These are phyloP conservation scores for Cantharellus cinnabarinus DNA, from an alignment of 768 basidiomycete genomes.

Conservation along the genomic window DNA sequence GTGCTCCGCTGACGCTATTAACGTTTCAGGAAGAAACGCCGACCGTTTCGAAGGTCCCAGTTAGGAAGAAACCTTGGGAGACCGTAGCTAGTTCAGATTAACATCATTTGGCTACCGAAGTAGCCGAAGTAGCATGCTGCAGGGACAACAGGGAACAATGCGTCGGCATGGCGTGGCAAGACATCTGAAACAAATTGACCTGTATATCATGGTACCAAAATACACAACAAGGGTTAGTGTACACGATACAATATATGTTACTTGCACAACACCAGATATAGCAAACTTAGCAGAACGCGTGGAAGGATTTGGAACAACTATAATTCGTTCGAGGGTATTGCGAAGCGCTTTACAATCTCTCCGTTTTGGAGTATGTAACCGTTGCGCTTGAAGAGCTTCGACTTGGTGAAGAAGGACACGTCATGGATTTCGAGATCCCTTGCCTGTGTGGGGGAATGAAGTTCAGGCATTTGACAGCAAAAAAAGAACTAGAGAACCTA, in stretches of 20 bases:
- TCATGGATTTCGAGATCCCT: slow-evolving; percentile 97
- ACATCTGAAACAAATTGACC: not conserved
- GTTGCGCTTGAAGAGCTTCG: slow-evolving; percentile 68
- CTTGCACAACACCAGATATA: not conserved
- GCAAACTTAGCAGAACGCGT: not conserved
- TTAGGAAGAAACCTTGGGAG: not conserved
- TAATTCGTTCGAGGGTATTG: not conserved
- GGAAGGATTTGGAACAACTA: not conserved
- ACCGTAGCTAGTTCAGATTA: not conserved
- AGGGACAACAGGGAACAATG: not conserved
- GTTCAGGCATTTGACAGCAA: not conserved
- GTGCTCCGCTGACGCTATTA: not conserved
- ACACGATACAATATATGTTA: not conserved
- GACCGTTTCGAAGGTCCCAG: not conserved
- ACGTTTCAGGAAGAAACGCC: not conserved
- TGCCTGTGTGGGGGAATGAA: slow-evolving; percentile 30
- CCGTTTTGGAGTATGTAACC: slow-evolving; percentile 60
- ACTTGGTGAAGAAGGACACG: slow-evolving; percentile 62
- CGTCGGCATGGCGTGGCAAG: not conserved
- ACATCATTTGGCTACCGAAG: not conserved
- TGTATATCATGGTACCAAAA: not conserved
- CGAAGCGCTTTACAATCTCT: slow-evolving; percentile 56
- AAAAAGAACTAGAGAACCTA: slow-evolving; percentile 20
- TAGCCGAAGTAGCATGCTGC: not conserved
- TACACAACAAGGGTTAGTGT: not conserved